Conservation (phyloP, 306 rosid genomes). For the Trichosanthes truncata region DNA sequence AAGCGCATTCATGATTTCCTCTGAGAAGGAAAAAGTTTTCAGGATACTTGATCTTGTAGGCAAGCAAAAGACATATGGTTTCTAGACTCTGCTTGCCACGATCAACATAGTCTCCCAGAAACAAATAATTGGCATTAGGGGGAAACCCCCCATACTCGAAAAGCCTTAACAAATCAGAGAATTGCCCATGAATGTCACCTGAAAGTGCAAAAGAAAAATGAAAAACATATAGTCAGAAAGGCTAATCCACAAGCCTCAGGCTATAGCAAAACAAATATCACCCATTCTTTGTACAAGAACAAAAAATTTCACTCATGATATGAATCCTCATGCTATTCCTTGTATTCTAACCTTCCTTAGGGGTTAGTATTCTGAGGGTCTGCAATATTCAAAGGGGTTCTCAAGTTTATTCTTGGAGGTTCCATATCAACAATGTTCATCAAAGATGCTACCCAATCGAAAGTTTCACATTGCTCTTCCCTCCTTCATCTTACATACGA, state of each 20-base stretch:
- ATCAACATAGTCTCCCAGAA: constrained; percentile 91
- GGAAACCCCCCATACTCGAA: constrained; percentile 94
- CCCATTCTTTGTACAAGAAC: not conserved
- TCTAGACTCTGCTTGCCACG: constrained; percentile 93
- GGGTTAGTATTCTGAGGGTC: not conserved
- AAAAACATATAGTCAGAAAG: not conserved
- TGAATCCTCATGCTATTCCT: not conserved
- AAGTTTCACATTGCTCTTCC: not conserved
- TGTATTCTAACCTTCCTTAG: not conserved
- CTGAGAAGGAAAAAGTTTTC: constrained; percentile 87
- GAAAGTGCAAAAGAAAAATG: constrained; percentile 15
- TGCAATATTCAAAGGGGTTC: not conserved
- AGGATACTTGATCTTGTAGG: constrained; percentile 79
- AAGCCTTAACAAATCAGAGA: constrained; percentile 76
- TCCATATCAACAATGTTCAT: not conserved
- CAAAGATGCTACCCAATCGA: not conserved
- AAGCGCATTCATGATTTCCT: constrained; percentile 93
- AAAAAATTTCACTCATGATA: not conserved
- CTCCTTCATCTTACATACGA: not conserved
- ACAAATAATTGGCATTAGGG: constrained; percentile 70
- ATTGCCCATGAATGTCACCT: constrained; percentile 96
- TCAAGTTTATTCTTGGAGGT: not conserved
- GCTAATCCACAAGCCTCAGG: not conserved
- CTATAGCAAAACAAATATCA: not conserved
- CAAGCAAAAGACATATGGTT: constrained; percentile 88